Evolutionary conservation across 106 monocot genomes (phyloP).

Genomic region (Phalaenopsis aphrodite): DNA sequence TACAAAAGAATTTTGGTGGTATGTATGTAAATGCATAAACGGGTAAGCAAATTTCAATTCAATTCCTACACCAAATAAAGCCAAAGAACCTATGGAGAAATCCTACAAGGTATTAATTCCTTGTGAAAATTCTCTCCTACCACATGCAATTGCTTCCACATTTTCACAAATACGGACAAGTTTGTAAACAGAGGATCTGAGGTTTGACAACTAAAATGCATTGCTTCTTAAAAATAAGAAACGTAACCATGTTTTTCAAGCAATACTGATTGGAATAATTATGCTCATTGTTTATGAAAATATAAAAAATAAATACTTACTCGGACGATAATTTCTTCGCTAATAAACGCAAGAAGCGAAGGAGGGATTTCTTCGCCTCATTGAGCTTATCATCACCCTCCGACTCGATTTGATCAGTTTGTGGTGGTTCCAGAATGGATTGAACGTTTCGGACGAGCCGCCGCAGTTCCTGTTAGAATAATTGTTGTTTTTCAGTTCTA

Average conservation of each 20-base stretch:
- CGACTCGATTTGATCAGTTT: constrained; percentile 14
- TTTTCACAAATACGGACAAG: background rate
- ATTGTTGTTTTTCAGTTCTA: background rate
- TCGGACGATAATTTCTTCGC: constrained; percentile 45
- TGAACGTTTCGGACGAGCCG: constrained; percentile 66
- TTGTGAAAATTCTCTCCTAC: no score
- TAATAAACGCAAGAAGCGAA: constrained; percentile 50
- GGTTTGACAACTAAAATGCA: background rate
- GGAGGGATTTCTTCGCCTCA: constrained; percentile 46
- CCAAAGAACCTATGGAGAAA: no score
- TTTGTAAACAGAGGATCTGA: background rate
- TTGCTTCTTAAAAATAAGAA: background rate
- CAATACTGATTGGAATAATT: background rate
- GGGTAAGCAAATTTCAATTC: no score
- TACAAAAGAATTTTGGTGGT: no score
- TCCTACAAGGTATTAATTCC: no score
- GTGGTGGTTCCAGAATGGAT: constrained; percentile 16
- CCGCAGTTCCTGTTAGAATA: constrained; percentile 57
- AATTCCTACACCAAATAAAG: no score
- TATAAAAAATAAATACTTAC: constrained; percentile 11
- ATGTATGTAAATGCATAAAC: no score
- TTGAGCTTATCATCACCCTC: constrained; percentile 17
- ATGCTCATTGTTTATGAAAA: background rate
- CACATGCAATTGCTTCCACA: background rate
- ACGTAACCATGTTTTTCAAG: background rate